phyloP scores from a whole-genome alignment of 371 early-diverging fungal species.

The Nosema muscidifuracis region DNA sequence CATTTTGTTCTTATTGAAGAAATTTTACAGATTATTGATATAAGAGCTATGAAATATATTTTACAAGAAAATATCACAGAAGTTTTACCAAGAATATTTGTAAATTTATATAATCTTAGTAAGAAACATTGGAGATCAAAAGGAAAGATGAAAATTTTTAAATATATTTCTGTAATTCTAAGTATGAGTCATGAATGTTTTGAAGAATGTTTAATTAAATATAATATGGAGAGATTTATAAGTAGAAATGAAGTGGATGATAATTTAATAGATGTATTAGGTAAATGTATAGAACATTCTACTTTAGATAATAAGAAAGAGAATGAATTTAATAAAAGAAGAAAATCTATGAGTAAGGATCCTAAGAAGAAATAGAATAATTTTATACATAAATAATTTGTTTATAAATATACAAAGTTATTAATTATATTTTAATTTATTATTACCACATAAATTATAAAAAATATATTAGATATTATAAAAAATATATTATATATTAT shows the following conservation, averaged over 20 bases:
- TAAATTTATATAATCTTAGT: slow-evolving; percentile 7
- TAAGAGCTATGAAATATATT: background rate
- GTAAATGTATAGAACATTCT: background rate
- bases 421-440: too few relatives aligned
- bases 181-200: slow-evolving; percentile 15
- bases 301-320: background rate
- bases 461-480: too few relatives aligned
- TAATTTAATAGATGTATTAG: background rate
- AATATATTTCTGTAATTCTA: slow-evolving; percentile 11
- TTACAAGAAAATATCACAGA: background rate
- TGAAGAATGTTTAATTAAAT: slow-evolving; percentile 29
- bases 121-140: slow-evolving; percentile 27
- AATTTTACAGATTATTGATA: background rate
- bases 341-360: background rate
- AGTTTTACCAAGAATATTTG: slow-evolving; percentile 34
- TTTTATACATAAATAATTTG: too few relatives aligned
- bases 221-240: slow-evolving; percentile 9
- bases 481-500: too few relatives aligned
- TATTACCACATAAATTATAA: too few relatives aligned
- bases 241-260: background rate
- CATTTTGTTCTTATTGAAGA: slow-evolving; percentile 14
- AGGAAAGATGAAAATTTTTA: slow-evolving; percentile 2
- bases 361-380: too few relatives aligned
- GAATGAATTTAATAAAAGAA: background rate
- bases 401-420: too few relatives aligned